Percentiles rank a stretch among this genome's conserved stretches.
These are phyloP conservation scores for Rubroboletus pulcherrimus DNA, from an alignment of 768 basidiomycete genomes.

Conservation along the genomic window DNA sequence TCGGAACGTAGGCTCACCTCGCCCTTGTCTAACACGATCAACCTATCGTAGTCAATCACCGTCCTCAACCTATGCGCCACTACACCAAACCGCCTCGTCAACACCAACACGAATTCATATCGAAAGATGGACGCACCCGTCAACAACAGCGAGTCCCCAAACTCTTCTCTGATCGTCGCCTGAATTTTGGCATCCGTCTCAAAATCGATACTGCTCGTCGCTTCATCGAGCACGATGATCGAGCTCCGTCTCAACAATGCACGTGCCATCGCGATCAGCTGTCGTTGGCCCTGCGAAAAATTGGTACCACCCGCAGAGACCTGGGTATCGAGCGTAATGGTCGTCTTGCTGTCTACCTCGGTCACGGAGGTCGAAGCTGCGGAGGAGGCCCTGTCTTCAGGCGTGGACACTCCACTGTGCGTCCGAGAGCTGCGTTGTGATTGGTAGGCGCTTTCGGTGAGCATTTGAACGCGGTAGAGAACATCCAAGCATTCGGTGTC, in stretches of 20 bases:
- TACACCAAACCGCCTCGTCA: constrained; percentile 9
- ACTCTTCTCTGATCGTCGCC: constrained; percentile 81
- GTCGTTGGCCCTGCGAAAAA: constrained; percentile 90
- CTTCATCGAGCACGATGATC: constrained; percentile 78
- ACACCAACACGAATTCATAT: background rate
- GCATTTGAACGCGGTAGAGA: constrained; percentile 76
- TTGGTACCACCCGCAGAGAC: constrained; percentile 86
- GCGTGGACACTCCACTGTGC: constrained; percentile 43
- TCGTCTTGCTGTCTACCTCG: constrained; percentile 52
- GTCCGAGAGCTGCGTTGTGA: constrained; percentile 51
- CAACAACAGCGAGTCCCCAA: constrained; percentile 66
- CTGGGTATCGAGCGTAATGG: constrained; percentile 67
- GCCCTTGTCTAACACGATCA: constrained; percentile 68
- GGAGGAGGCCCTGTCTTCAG: constrained; percentile 41
- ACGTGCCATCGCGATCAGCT: constrained; percentile 83
- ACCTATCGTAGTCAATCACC: constrained; percentile 75
- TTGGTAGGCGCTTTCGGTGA: constrained; percentile 44
- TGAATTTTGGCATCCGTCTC: constrained; percentile 91
- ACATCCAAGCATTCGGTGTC: constrained; percentile 81
- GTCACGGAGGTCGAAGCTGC: constrained; percentile 42
- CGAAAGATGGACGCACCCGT: constrained; percentile 48
- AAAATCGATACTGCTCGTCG: constrained; percentile 84
- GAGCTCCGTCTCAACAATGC: constrained; percentile 68
- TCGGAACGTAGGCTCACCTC: constrained; percentile 17
- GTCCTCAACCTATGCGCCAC: constrained; percentile 73